Base-by-base conservation (phyloP, 2,329 filamentous ascomycete genomes). In the Venturia aucupariae region DNA sequence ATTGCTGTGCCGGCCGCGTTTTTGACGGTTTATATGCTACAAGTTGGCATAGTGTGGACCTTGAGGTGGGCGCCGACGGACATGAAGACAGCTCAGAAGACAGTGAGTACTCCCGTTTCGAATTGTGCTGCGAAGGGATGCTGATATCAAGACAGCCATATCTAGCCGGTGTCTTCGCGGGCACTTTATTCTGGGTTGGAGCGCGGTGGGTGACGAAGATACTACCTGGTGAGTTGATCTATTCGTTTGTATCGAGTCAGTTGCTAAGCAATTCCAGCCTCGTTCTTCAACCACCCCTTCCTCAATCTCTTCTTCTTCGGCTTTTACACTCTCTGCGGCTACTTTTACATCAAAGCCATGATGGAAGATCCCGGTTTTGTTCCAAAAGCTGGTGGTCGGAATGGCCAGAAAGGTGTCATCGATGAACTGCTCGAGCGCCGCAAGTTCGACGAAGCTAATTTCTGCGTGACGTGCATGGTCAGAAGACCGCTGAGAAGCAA, bases 391-490 rank as follows among this genome's bases (percentile, higher is more conserved):
- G 88, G 88, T 65, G 93, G 92, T 68, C 88, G 95, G 64, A 91
- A 90, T 32, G 90, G 96, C 74, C 93, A 97, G 75, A 92, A 93
- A 75, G 86, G 87, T 48, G 87, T 89, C 65, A 96, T 99, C 69
- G 89, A 95, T 68, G 90, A 96, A 69, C 82, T 99, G 8, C 83
- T 99, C 67, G 83, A 85, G 65, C 74, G 86, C 68, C 94, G 91
- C 86, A 94, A 91, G 71, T 99, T 93, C 74, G 92, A 99, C 72
- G 93, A 97, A 73, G 81, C 87, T 67, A 93, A 96, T 74, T 99
- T 97, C 72, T 99, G 94, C 75, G 87, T 95, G 35, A 86, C 86
- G 60, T 99, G 94, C 78, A 96, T 97, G 92, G 90, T 96, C 69
- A 85, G 93, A 63, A 93, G 90, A 69, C 94, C 94, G 3, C 78